Percentiles rank a stretch among this genome's conserved stretches.
Conservation (phyloP, 495 filamentous ascomycete genomes). For the Aspergillus steynii region DNA sequence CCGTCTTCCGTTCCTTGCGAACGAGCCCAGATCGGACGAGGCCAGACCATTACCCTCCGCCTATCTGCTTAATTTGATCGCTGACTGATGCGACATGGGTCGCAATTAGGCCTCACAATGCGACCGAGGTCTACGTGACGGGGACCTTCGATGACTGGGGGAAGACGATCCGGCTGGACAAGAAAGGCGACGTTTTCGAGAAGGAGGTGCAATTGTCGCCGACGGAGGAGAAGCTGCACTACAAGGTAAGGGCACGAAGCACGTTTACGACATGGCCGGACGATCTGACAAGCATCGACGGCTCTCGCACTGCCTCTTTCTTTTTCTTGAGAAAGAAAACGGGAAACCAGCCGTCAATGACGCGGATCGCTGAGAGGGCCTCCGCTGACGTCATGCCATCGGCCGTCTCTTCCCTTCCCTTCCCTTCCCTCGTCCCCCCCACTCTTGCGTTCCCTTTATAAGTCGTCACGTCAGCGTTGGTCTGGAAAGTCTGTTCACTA, state of each 20-base stretch:
- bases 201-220: constrained; percentile 73
- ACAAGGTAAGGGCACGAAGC: constrained; percentile 63
- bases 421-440: constrained; percentile 2
- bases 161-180: constrained; percentile 77
- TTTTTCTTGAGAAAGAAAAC: neutral
- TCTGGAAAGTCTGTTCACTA: constrained; percentile 12
- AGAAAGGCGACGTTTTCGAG: constrained; percentile 66
- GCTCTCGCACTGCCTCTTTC: neutral
- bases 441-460: constrained; percentile 20
- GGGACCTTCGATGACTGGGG: constrained; percentile 95
- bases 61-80: constrained; percentile 18
- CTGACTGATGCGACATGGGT: constrained; percentile 25
- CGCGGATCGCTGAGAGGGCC: constrained; percentile 18
- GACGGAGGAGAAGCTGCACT: constrained; percentile 66
- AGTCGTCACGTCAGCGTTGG: constrained; percentile 16
- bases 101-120: constrained; percentile 64
- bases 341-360: constrained; percentile 25
- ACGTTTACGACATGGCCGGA: neutral
- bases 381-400: constrained; percentile 37
- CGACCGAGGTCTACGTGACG: constrained; percentile 88
- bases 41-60: no score
- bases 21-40: neutral
- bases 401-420: constrained; percentile 12
- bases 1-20: neutral
- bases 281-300: no score